A percentile compares a stretch with the other conserved stretches of the same genome.
phyloP scores from a whole-genome alignment of 78 protist genomes.

The Tieghemostelium lacteum region DNA sequence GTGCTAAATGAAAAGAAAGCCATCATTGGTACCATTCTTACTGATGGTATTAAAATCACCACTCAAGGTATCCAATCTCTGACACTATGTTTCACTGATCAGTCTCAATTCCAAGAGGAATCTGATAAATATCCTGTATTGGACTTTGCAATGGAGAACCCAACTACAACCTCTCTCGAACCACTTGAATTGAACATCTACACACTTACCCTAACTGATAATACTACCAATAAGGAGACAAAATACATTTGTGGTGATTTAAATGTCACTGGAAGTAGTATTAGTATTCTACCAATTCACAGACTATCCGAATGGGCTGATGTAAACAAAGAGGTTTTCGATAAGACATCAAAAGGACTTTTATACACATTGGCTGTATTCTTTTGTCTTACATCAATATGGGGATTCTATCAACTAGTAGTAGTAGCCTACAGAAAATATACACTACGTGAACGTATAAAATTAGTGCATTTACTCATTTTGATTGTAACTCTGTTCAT shows the following conservation, averaged over 20 bases:
- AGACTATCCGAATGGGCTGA: background rate
- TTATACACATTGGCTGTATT: constrained; percentile 31
- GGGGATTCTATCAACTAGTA: constrained; percentile 29
- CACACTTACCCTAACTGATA: background rate
- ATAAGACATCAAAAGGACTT: constrained; percentile 1
- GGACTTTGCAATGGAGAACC: background rate
- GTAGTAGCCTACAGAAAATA: background rate
- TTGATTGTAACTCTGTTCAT: constrained; percentile 17
- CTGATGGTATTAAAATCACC: constrained; percentile 27
- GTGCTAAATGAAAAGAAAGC: constrained; percentile 1
- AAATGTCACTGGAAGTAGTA: background rate
- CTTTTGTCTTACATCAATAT: constrained; percentile 9
- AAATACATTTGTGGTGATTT: background rate
- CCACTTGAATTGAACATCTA: background rate
- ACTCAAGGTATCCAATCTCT: background rate
- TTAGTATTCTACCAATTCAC: background rate
- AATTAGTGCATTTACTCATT: constrained; percentile 38
- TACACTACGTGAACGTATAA: background rate
- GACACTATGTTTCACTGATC: background rate
- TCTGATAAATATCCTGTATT: constrained; percentile 1
- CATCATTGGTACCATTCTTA: constrained; percentile 10
- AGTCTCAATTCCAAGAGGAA: no score
- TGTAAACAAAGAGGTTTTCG: background rate
- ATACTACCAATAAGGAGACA: background rate
- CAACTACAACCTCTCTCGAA: background rate